phyloP scores from a whole-genome alignment of 2,329 filamentous ascomycete genomes.

The Apiospora marii region DNA sequence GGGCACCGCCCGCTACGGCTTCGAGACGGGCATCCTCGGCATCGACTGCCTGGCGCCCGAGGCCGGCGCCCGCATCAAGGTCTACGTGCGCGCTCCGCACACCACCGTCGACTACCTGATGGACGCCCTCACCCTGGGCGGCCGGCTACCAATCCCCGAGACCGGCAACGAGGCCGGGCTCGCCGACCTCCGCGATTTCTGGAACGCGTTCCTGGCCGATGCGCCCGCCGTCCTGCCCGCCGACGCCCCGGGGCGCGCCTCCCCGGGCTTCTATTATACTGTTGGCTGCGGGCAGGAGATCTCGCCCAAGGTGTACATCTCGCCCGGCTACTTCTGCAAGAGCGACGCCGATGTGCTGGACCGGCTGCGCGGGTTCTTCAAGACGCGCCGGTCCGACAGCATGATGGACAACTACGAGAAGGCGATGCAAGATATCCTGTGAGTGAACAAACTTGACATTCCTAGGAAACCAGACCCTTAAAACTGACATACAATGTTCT shows the following conservation, averaged over 20 bases:
- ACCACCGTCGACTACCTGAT: slow-evolving; percentile 18
- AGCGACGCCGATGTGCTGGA: slow-evolving; percentile 24
- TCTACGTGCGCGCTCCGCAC: slow-evolving; percentile 23
- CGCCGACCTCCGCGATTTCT: slow-evolving; percentile 22
- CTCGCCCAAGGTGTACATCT: slow-evolving; percentile 24
- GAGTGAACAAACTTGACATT: background rate
- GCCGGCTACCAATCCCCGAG: background rate
- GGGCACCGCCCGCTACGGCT: slow-evolving; percentile 21
- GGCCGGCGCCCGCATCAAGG: slow-evolving; percentile 21
- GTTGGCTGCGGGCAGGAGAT: slow-evolving; percentile 18
- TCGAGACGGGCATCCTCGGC: slow-evolving; percentile 22
- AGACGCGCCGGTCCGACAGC: slow-evolving; percentile 6
- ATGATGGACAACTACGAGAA: slow-evolving; percentile 24
- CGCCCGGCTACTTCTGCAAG: slow-evolving; percentile 24
- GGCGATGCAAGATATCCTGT: slow-evolving; percentile 20
- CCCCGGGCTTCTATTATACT: slow-evolving; percentile 22
- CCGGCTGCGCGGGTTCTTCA: slow-evolving; percentile 21
- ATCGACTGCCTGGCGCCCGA: slow-evolving; percentile 16
- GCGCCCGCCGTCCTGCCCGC: slow-evolving; percentile 13
- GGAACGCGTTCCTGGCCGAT: slow-evolving; percentile 22
- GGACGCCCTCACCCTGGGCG: slow-evolving; percentile 23
- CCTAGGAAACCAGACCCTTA: background rate
- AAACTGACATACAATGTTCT: background rate
- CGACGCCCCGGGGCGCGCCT: slow-evolving; percentile 19
- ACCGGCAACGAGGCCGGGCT: background rate